These are phyloP conservation scores for Carex parvula DNA, from an alignment of 176 grass and related monocot genomes.

Conservation along the genomic window DNA sequence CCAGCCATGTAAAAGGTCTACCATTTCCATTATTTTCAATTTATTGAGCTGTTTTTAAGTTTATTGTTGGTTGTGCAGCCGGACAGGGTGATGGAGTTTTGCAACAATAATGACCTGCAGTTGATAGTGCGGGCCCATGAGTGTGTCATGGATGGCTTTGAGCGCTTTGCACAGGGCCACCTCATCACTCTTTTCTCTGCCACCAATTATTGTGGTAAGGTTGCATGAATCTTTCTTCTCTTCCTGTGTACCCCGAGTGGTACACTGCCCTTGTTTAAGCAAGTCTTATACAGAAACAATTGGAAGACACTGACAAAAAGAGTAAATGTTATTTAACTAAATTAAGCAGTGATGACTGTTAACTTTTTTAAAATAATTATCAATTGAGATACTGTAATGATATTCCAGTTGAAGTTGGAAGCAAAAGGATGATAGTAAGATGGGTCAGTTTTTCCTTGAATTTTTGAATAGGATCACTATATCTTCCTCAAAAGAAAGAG, in stretches of 20 bases:
- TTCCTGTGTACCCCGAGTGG: background rate
- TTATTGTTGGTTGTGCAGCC: slow-evolving; percentile 56
- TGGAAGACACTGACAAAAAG: background rate
- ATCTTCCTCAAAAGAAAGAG: too few relatives aligned
- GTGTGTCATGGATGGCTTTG: slow-evolving; percentile 99
- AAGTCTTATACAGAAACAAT: background rate
- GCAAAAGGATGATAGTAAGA: background rate
- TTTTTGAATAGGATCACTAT: background rate
- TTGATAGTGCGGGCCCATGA: slow-evolving; percentile 97
- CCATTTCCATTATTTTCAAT: background rate
- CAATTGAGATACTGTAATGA: background rate
- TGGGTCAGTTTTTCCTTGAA: background rate
- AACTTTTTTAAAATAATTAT: background rate
- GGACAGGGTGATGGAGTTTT: slow-evolving; percentile 99
- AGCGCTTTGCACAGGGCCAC: slow-evolving; percentile 99
- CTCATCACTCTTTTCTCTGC: slow-evolving; percentile 99
- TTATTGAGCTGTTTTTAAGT: slow-evolving; percentile 12
- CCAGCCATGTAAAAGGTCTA: background rate
- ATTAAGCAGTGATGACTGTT: background rate
- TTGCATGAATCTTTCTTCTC: background rate
- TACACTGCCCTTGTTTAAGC: background rate
- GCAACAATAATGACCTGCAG: slow-evolving; percentile 97
- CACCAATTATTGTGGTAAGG: slow-evolving; percentile 96
- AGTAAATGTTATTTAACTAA: background rate
- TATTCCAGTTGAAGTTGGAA: background rate